Conservation (phyloP, 2,329 filamentous ascomycete species). For the Lasiodiplodia gonubiensis region DNA sequence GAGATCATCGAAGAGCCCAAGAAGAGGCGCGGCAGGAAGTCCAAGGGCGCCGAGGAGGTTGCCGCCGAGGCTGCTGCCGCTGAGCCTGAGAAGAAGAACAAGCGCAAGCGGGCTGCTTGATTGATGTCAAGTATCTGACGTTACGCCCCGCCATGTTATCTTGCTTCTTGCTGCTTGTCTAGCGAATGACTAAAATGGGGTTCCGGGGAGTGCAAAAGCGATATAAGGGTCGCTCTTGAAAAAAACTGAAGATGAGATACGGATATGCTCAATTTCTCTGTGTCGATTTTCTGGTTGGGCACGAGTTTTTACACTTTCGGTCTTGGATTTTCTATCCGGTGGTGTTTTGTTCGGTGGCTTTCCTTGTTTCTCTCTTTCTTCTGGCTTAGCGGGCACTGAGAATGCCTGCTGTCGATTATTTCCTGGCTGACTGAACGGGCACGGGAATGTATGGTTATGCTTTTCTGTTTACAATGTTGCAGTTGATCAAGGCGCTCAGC, state of each 20-base stretch:
- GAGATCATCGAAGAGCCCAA: conserved; percentile 20
- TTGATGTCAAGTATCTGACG: background rate
- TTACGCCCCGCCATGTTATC: background rate
- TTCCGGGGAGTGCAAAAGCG: background rate
- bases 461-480: background rate
- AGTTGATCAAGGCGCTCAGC: background rate
- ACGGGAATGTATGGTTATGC: background rate
- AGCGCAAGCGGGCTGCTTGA: conserved; percentile 27
- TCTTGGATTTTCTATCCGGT: background rate
- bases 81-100: conserved; percentile 28
- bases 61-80: conserved; percentile 6
- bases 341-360: background rate
- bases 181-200: conserved; percentile 8
- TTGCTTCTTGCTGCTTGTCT: background rate
- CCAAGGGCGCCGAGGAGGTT: conserved; percentile 24
- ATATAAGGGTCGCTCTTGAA: background rate
- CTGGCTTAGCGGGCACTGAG: background rate
- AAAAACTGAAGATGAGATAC: background rate
- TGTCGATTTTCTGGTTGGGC: background rate
- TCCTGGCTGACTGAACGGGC: background rate
- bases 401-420: background rate
- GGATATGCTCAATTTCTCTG: background rate
- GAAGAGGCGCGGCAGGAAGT: conserved; percentile 29
- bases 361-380: background rate
- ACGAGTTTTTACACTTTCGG: background rate